Conservation (phyloP, 2,329 filamentous ascomycete species). For the Epichloe hybrida region DNA sequence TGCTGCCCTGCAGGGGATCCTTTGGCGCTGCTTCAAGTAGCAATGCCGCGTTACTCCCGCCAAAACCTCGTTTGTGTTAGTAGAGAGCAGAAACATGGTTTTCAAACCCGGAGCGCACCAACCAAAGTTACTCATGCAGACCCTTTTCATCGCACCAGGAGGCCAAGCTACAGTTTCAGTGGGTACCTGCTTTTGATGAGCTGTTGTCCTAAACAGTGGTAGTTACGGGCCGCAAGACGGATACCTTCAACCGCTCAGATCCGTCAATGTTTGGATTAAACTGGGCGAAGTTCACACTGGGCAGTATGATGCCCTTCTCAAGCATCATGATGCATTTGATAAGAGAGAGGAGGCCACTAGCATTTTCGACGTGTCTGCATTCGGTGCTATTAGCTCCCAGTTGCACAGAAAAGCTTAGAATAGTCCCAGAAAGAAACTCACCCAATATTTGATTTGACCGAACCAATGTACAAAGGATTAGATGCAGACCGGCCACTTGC, state of each 20-base stretch:
- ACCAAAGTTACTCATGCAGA: constrained; percentile 18
- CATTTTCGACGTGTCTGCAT: constrained; percentile 11
- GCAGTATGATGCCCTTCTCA: constrained; percentile 11
- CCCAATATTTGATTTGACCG: constrained; percentile 15
- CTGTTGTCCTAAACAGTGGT: too few species aligned
- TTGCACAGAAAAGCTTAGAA: too few species aligned
- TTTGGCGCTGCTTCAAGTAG: constrained; percentile 16
- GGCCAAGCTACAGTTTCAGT: constrained; percentile 4
- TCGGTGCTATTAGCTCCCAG: too few species aligned
- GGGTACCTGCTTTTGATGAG: too few species aligned
- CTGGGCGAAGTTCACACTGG: constrained; percentile 17
- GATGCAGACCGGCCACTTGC: constrained; percentile 8
- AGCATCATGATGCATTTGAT: constrained; percentile 10
- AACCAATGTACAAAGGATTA: constrained; percentile 11
- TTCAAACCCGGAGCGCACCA: too few species aligned
- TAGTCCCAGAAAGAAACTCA: too few species aligned
- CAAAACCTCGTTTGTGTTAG: constrained; percentile 36
- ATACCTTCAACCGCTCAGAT: constrained; percentile 12
- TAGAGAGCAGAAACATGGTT: constrained; percentile 10
- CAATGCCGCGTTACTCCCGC: constrained; percentile 33
- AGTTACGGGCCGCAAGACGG: not conserved
- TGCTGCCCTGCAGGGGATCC: too few species aligned
- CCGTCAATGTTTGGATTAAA: constrained; percentile 15
- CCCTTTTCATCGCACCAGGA: constrained; percentile 11
- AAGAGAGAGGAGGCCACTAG: constrained; percentile 14